Evolutionary conservation across 2,329 filamentous ascomycete genomes (phyloP).

Genomic region (Aspergillus fumigatiaffinis): DNA sequence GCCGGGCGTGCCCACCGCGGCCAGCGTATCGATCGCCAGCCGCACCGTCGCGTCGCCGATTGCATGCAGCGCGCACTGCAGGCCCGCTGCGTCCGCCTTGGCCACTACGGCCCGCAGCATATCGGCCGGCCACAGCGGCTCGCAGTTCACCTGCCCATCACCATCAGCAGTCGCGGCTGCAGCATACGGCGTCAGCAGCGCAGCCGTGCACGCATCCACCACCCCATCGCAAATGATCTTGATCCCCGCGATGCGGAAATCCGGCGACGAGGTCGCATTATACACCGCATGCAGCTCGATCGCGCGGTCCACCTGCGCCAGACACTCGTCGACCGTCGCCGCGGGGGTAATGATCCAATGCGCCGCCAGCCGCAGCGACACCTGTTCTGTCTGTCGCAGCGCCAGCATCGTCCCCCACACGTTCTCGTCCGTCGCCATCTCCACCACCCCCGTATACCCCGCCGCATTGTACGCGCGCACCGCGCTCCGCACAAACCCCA

Average conservation of each 20-base stretch:
- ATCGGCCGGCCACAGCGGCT: slow-evolving; percentile 43
- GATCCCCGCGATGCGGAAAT: slow-evolving; percentile 46
- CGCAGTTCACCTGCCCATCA: slow-evolving; percentile 18
- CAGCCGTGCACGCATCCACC: slow-evolving; percentile 42
- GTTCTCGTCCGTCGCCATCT: slow-evolving; percentile 51
- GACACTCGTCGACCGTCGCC: slow-evolving; percentile 31
- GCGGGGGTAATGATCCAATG: slow-evolving; percentile 48
- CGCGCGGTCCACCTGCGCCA: slow-evolving; percentile 45
- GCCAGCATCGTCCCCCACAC: slow-evolving; percentile 42
- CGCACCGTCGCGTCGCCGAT: slow-evolving; percentile 48
- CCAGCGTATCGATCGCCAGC: slow-evolving; percentile 42
- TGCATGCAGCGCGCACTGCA: slow-evolving; percentile 50
- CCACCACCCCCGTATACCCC: slow-evolving; percentile 47
- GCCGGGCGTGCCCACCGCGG: slow-evolving; percentile 21
- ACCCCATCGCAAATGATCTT: slow-evolving; percentile 50
- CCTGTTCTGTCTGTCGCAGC: slow-evolving; percentile 25
- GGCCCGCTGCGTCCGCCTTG: slow-evolving; percentile 39
- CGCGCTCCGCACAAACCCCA: slow-evolving; percentile 37
- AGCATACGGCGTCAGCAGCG: slow-evolving; percentile 32
- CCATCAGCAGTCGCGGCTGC: slow-evolving; percentile 14
- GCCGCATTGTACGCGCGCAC: slow-evolving; percentile 42
- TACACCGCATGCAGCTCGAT: slow-evolving; percentile 39
- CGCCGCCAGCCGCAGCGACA: slow-evolving; percentile 42
- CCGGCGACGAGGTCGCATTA: slow-evolving; percentile 38
- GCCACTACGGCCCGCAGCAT: slow-evolving; percentile 41